Evolutionary conservation across 2,329 filamentous ascomycete species (phyloP).

Genomic region (Onygena corvina): DNA sequence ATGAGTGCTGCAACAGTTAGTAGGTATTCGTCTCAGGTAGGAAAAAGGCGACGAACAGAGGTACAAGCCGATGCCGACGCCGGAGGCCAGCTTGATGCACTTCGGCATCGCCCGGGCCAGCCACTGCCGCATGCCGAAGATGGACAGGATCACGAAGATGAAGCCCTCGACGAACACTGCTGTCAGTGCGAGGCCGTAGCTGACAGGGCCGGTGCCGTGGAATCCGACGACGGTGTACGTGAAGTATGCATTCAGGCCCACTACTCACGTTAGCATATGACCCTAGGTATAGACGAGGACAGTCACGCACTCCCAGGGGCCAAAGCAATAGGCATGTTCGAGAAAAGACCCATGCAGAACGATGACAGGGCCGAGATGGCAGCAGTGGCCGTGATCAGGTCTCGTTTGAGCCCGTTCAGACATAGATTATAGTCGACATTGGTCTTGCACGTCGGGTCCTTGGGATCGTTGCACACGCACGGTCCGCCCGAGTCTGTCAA

Average conservation of each 20-base stretch:
- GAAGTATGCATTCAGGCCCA: slow-evolving; percentile 82
- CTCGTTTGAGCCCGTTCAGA: slow-evolving; percentile 52
- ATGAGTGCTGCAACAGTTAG: slow-evolving; percentile 37
- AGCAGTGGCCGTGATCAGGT: slow-evolving; percentile 73
- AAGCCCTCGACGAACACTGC: slow-evolving; percentile 83
- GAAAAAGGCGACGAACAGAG: slow-evolving; percentile 29
- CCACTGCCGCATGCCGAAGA: slow-evolving; percentile 78
- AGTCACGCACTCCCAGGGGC: slow-evolving; percentile 50
- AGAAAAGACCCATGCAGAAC: slow-evolving; percentile 73
- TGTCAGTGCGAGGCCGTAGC: slow-evolving; percentile 65
- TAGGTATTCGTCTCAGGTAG: neutral
- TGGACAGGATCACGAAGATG: slow-evolving; percentile 67
- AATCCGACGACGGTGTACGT: slow-evolving; percentile 68
- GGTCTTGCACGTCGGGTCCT: slow-evolving; percentile 39
- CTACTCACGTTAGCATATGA: slow-evolving; percentile 27
- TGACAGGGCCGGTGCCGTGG: slow-evolving; percentile 60
- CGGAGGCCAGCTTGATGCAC: slow-evolving; percentile 76
- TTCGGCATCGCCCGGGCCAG: slow-evolving; percentile 69
- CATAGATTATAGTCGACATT: slow-evolving; percentile 36
- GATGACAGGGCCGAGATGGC: slow-evolving; percentile 66
- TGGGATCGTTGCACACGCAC: slow-evolving; percentile 53
- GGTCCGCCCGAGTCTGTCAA: slow-evolving; percentile 62
- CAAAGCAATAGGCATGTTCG: slow-evolving; percentile 64
- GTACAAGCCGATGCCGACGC: slow-evolving; percentile 76
- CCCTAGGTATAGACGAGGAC: neutral